Conservation (phyloP, 306 rosid genomes). For the Nissolia schottii region DNA sequence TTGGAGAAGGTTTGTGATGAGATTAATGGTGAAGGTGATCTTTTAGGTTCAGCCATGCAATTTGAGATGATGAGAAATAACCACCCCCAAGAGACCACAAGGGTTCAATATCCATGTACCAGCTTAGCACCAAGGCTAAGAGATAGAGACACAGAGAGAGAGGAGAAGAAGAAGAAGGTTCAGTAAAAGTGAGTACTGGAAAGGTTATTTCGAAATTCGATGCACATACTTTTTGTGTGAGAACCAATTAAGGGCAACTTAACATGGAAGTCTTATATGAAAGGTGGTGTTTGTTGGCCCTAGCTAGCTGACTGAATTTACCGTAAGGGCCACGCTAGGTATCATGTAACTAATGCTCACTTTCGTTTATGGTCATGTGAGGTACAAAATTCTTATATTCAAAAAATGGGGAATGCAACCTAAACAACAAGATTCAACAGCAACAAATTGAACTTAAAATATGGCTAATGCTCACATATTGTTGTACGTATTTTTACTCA, state of each 20-base stretch:
- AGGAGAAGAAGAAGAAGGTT: conserved; percentile 40
- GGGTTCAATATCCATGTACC: conserved; percentile 88
- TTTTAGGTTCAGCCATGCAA: conserved; percentile 70
- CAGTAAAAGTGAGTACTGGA: conserved; percentile 46
- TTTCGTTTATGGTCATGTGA: too few species aligned
- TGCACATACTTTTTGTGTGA: conserved; percentile 44
- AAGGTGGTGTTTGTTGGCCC: conserved; percentile 23
- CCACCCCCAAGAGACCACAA: conserved; percentile 76
- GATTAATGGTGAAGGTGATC: conserved; percentile 29
- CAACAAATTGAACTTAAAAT: too few species aligned
- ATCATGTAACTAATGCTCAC: not conserved
- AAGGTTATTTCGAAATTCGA: conserved; percentile 51
- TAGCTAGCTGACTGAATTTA: conserved; percentile 13
- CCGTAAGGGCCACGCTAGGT: conserved; percentile 28
- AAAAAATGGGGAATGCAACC: too few species aligned
- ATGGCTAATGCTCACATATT: too few species aligned
- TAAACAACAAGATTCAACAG: too few species aligned
- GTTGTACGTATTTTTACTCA: too few species aligned
- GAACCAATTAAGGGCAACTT: conserved; percentile 33
- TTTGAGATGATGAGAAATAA: conserved; percentile 56
- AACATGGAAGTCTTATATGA: conserved; percentile 31
- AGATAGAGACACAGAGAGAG: not conserved
- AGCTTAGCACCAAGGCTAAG: conserved; percentile 37
- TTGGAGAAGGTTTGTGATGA: conserved; percentile 37
- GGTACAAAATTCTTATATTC: too few species aligned